Evolutionary conservation across 805 yeast species (phyloP).

Genomic region (Kodamaea kakaduensis): DNA sequence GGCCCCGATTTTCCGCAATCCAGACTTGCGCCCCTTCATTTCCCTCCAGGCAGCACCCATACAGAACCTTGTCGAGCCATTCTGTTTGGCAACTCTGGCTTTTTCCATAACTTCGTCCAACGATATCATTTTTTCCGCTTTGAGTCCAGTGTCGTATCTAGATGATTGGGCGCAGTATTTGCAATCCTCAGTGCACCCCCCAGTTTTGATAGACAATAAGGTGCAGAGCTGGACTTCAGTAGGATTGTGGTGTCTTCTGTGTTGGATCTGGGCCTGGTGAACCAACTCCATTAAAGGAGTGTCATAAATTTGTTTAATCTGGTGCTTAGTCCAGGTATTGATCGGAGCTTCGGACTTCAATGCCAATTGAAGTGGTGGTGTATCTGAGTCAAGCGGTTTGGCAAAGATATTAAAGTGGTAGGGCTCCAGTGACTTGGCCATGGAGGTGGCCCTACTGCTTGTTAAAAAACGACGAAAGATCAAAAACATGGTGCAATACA

Average conservation of each 20-base stretch:
- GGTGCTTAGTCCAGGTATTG: constrained; percentile 55
- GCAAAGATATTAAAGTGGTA: no score
- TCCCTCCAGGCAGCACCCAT: constrained; percentile 90
- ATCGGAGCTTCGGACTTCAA: constrained; percentile 14
- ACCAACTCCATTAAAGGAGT: constrained; percentile 49
- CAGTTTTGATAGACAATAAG: constrained; percentile 52
- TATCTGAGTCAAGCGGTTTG: constrained; percentile 6
- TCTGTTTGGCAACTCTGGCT: constrained; percentile 53
- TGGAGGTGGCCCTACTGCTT: no score
- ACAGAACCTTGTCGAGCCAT: constrained; percentile 76
- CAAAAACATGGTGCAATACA: no score
- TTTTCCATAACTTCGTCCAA: constrained; percentile 60
- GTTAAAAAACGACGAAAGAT: no score
- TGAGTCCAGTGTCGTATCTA: constrained; percentile 64
- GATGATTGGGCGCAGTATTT: constrained; percentile 72
- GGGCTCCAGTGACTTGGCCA: no score
- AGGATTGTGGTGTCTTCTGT: constrained; percentile 65
- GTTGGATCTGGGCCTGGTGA: constrained; percentile 56
- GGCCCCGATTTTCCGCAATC: constrained; percentile 54
- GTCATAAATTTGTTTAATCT: constrained; percentile 56
- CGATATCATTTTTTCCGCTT: constrained; percentile 59
- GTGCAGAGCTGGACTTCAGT: constrained; percentile 68
- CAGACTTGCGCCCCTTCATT: constrained; percentile 48
- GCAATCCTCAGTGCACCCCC: constrained; percentile 58
- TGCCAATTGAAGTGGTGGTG: constrained; percentile 11